Evolutionary conservation across 257 asterid genomes (phyloP).

Genomic region (Thymus quinquecostatus): DNA sequence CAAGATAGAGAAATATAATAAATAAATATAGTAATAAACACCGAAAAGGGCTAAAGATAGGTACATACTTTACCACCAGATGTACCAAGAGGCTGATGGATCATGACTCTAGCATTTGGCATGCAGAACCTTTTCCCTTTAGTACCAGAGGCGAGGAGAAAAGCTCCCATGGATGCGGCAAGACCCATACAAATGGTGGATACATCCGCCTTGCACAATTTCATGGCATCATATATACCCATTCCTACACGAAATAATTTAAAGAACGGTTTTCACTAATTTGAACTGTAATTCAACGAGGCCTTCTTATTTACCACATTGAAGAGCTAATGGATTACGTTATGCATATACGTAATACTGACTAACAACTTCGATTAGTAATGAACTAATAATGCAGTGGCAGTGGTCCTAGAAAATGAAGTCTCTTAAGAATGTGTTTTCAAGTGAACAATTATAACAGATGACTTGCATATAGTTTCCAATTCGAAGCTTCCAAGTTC

Average conservation of each 20-base stretch:
- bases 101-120: slow-evolving; percentile 98
- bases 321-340: not conserved
- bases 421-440: not conserved
- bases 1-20: no score
- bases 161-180: slow-evolving; percentile 98
- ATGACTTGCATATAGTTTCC: not conserved
- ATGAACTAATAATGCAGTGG: not conserved
- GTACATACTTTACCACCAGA: slow-evolving; percentile 60
- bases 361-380: not conserved
- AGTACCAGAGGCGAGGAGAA: slow-evolving; percentile 84
- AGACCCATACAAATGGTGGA: slow-evolving; percentile 92
- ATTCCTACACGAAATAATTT: slow-evolving; percentile 57
- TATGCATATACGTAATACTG: slow-evolving; percentile 2
- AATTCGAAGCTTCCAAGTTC: slow-evolving; percentile 3
- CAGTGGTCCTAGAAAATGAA: slow-evolving; percentile 10
- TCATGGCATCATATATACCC: slow-evolving; percentile 99
- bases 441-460: not conserved
- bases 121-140: slow-evolving; percentile 96
- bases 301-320: not conserved
- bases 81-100: slow-evolving; percentile 92
- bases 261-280: not conserved
- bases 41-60: slow-evolving; percentile 3
- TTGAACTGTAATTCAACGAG: slow-evolving; percentile 6
- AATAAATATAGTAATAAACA: no score
- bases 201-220: slow-evolving; percentile 93